Evolutionary conservation across 768 basidiomycete genomes (phyloP).

Genomic region (Calocybe gangraenosa): DNA sequence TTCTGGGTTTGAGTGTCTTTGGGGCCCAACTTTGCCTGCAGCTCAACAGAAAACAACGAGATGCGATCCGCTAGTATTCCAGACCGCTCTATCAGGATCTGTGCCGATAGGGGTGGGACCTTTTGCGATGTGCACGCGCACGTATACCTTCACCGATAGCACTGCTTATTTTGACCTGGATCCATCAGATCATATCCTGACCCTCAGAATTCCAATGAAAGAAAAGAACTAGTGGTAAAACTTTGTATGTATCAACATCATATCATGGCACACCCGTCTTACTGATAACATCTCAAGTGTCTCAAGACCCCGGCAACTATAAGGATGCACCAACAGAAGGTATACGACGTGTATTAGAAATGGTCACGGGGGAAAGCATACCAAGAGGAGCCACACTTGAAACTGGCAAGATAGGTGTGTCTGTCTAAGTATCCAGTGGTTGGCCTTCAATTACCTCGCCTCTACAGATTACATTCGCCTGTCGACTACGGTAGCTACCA

Average conservation of each 20-base stretch:
- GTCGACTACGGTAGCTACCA: slow-evolving; percentile 94
- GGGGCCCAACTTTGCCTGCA: not conserved
- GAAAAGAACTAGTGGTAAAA: slow-evolving; percentile 87
- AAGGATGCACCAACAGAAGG: slow-evolving; percentile 93
- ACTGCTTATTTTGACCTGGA: not conserved
- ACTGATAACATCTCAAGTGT: no score
- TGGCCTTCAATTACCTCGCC: not conserved
- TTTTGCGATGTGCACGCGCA: slow-evolving; percentile 89
- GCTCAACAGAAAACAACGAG: not conserved
- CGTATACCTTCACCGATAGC: slow-evolving; percentile 21
- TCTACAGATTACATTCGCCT: slow-evolving; percentile 80
- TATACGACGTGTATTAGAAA: slow-evolving; percentile 81
- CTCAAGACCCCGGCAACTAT: slow-evolving; percentile 86
- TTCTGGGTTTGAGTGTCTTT: not conserved
- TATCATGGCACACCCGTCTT: no score
- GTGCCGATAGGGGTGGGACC: slow-evolving; percentile 87
- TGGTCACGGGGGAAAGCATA: slow-evolving; percentile 63
- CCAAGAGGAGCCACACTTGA: slow-evolving; percentile 62
- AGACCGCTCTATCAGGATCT: slow-evolving; percentile 78
- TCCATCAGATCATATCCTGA: slow-evolving; percentile 66
- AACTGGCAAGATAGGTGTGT: slow-evolving; percentile 76
- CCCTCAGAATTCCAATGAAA: slow-evolving; percentile 51
- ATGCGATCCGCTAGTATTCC: slow-evolving; percentile 35
- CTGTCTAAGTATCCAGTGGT: not conserved
- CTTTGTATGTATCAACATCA: slow-evolving; percentile 70